phyloP scores from a whole-genome alignment of 208 protist species.

The Trypanosoma lewisi region DNA sequence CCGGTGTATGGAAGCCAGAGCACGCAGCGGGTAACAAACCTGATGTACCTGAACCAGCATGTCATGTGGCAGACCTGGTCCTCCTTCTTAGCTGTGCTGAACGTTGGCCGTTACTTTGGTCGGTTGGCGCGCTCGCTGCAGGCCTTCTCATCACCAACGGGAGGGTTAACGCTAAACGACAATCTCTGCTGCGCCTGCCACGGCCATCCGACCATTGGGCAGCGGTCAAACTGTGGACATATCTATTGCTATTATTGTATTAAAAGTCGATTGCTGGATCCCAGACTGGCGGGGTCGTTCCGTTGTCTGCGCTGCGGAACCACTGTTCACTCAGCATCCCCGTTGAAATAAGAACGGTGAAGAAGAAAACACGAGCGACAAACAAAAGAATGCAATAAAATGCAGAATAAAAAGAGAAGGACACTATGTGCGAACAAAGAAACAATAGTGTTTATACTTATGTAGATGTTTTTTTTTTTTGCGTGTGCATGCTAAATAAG shows the following conservation, averaged over 20 bases:
- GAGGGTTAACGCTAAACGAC: conserved; percentile 25
- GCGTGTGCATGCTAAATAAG: not conserved
- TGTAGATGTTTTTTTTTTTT: not conserved
- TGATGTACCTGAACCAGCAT: conserved; percentile 90
- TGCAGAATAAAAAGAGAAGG: not conserved
- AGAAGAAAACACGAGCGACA: not conserved
- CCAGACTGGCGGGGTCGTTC: conserved; percentile 60
- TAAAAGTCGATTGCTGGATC: conserved; percentile 74
- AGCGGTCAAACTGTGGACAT: conserved; percentile 88
- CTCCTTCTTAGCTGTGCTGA: conserved; percentile 73
- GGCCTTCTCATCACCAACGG: conserved; percentile 31
- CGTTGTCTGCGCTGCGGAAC: conserved; percentile 70
- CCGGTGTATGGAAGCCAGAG: conserved; percentile 83
- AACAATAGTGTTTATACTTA: not conserved
- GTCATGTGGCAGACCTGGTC: conserved; percentile 77
- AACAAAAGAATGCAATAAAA: not conserved
- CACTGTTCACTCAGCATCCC: conserved; percentile 39
- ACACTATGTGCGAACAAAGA: not conserved
- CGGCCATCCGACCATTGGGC: conserved; percentile 53
- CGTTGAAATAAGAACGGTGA: not conserved
- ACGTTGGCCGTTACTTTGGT: conserved; percentile 63
- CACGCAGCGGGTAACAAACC: conserved; percentile 76
- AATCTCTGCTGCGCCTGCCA: conserved; percentile 80
- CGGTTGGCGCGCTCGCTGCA: conserved; percentile 47
- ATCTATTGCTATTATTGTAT: conserved; percentile 94